Conservation (phyloP, 139 green algal species). For the Chlamydomonas sp. region DNA sequence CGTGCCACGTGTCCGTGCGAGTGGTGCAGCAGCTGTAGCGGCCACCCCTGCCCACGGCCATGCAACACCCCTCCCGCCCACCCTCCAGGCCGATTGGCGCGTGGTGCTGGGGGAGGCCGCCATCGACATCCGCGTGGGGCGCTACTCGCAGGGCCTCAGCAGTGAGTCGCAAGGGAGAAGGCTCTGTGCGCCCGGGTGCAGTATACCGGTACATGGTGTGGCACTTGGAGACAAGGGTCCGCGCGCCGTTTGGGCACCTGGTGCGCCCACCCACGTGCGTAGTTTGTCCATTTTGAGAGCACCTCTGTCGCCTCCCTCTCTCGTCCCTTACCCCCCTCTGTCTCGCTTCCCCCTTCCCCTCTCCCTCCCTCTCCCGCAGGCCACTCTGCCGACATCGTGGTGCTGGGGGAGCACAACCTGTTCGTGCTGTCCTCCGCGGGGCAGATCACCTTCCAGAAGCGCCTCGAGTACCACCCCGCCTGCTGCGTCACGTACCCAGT, state of each 20-base stretch:
- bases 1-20: no score
- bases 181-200: no score
- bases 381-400: slow-evolving; percentile 58
- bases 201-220: no score
- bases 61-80: background rate
- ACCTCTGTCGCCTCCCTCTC: background rate
- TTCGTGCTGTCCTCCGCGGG: slow-evolving; percentile 53
- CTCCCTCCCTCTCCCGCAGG: slow-evolving; percentile 3
- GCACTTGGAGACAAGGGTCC: background rate
- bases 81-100: slow-evolving; percentile 59
- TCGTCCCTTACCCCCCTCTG: background rate
- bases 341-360: background rate
- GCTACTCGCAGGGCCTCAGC: slow-evolving; percentile 24
- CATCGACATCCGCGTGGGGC: slow-evolving; percentile 58
- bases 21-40: no score
- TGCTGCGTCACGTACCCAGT: slow-evolving; percentile 57
- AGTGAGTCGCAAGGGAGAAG: slow-evolving; percentile 19
- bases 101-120: slow-evolving; percentile 65
- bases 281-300: background rate
- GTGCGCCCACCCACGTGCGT: no score
- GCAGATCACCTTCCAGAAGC: slow-evolving; percentile 58
- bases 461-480: slow-evolving; percentile 73
- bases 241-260: no score
- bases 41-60: background rate
- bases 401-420: slow-evolving; percentile 69